Conservation (phyloP, 2,329 filamentous ascomycete genomes). For the Fusarium sp. region DNA sequence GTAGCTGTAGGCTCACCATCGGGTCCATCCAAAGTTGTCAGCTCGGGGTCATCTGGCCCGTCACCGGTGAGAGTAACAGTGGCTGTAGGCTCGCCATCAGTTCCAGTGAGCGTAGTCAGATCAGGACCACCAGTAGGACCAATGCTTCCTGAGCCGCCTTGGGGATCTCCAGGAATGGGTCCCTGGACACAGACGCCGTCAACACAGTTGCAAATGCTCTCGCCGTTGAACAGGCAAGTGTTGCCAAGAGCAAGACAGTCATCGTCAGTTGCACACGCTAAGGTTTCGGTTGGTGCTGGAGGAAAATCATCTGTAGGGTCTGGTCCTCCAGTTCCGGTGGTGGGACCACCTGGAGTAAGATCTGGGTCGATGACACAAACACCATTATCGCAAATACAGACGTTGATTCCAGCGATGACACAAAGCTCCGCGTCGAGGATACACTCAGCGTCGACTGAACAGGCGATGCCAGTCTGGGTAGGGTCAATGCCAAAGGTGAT, state of each 20-base stretch:
- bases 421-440: slow-evolving; percentile 2
- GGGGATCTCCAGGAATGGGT: not conserved
- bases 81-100: not conserved
- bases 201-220: slow-evolving; percentile 17
- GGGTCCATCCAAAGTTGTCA: not conserved
- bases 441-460: slow-evolving; percentile 13
- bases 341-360: not conserved
- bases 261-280: not conserved
- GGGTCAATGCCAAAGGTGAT: not conserved
- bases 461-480: not conserved
- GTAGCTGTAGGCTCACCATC: not conserved
- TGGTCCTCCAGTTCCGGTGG: not conserved
- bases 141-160: not conserved
- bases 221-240: not conserved
- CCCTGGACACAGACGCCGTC: slow-evolving; percentile 17
- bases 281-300: not conserved
- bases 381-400: slow-evolving; percentile 4
- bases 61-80: not conserved
- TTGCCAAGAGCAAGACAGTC: slow-evolving; percentile 16
- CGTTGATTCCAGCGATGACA: not conserved
- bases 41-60: not conserved
- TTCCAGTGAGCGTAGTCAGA: not conserved
- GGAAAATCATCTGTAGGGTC: not conserved
- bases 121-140: not conserved
- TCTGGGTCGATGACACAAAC: slow-evolving; percentile 3